Evolutionary conservation across 1,284 basidiomycete genomes (phyloP), one percentile per base, ranked within the genome.

Genomic region (Trametes versicolor): DNA sequence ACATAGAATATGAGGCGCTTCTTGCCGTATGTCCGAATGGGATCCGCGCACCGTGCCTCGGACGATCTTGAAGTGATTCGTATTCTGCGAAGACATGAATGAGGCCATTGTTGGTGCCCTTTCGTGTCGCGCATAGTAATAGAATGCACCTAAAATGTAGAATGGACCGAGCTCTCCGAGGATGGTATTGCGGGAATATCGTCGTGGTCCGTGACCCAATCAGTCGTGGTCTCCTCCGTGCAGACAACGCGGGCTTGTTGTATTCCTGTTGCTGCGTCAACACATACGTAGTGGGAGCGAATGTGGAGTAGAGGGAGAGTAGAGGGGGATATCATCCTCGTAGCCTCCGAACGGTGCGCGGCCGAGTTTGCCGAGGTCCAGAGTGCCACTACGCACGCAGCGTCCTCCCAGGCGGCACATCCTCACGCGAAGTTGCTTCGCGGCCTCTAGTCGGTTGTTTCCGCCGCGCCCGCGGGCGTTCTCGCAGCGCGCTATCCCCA

Each of bases 1-100:
- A 41, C 47, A 47, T 4, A 17, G 13, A 5, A 19, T 21, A 29
- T 47, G 60, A 37, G 29, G 53, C 23, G 32, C 54, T 58, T 51
- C 58, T 45, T 17, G 49, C 55, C 36, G 21, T 58, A 58, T 61
- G 59, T 60, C 63, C 49, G 58, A 53, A 64, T 49, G 27, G 43
- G 54, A 61, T 52, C 41, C 54, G 55, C 49, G n/a, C 27, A 36
- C 12, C 13, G 51, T 34, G 25, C 19, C 41, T 43, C 50, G 21
- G 51, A 37, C 39, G 32, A 53, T 53, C 29, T 17, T 60, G 58
- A 29, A 37, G 50, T 21, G 7, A 41, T 27, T 10, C 19, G 29
- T 21, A 13, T 21, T 29, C 57, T 39, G 47, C 36, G 49, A 41
- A 51, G 19, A n/a, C 13, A 23, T 19, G 41, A 23, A 15, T 29